phyloP scores from a whole-genome alignment of 1,284 basidiomycete genomes.

The Vanrija sp. region DNA sequence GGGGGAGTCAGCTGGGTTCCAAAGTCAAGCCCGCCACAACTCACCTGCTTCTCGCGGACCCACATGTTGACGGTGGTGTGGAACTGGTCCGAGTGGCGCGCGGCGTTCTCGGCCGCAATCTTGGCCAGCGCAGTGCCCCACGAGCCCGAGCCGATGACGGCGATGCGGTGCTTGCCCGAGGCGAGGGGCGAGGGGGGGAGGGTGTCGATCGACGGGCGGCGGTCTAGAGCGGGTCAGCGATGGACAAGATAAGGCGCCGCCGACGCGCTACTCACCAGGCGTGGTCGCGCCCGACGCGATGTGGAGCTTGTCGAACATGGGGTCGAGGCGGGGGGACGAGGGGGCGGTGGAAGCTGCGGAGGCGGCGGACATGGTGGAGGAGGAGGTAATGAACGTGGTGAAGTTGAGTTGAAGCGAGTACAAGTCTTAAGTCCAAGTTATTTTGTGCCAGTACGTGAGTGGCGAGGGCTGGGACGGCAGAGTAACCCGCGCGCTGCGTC shows the following conservation, averaged over 20 bases:
- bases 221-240: slow-evolving; percentile 20
- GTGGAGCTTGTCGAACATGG: slow-evolving; percentile 30
- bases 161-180: slow-evolving; percentile 54
- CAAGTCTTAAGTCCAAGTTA: too few species aligned
- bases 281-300: slow-evolving; percentile 42
- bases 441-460: too few species aligned
- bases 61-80: slow-evolving; percentile 54
- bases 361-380: slow-evolving; percentile 13
- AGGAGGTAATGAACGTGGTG: neutral
- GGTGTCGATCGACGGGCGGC: slow-evolving; percentile 30
- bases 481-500: too few species aligned
- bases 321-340: slow-evolving; percentile 24
- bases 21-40: neutral
- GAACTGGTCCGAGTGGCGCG: slow-evolving; percentile 47
- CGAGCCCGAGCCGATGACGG: slow-evolving; percentile 55
- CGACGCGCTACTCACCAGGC: slow-evolving; percentile 25
- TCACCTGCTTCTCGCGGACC: slow-evolving; percentile 52
- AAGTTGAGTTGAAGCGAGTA: too few species aligned
- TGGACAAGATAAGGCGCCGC: neutral
- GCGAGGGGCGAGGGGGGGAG: slow-evolving; percentile 42
- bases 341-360: slow-evolving; percentile 24
- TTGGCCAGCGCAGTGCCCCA: slow-evolving; percentile 59
- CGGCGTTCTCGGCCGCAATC: slow-evolving; percentile 55
- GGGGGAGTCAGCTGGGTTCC: neutral
- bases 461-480: too few species aligned